phyloP scores from a whole-genome alignment of 768 basidiomycete genomes.

The Multifurca ochricompacta region DNA sequence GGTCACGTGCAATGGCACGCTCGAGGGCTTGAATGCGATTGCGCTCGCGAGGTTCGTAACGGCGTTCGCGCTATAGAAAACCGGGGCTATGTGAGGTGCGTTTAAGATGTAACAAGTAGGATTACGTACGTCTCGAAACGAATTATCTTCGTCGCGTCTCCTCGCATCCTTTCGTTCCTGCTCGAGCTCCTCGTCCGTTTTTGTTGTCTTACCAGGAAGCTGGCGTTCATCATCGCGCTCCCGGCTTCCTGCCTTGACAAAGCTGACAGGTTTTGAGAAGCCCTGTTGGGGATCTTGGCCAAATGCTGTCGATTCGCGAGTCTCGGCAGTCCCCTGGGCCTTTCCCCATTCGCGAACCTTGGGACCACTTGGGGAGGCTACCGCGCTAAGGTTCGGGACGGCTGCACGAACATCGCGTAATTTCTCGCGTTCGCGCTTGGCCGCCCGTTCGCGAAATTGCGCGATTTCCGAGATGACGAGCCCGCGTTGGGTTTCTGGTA shows the following conservation, averaged over 20 bases:
- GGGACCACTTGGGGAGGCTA: slow-evolving; percentile 47
- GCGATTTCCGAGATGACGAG: slow-evolving; percentile 96
- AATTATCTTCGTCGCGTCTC: slow-evolving; percentile 71
- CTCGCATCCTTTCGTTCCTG: slow-evolving; percentile 69
- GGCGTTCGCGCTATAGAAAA: slow-evolving; percentile 67
- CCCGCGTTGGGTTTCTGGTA: slow-evolving; percentile 89
- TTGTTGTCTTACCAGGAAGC: slow-evolving; percentile 33
- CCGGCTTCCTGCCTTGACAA: slow-evolving; percentile 63
- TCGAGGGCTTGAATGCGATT: slow-evolving; percentile 71
- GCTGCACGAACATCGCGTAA: slow-evolving; percentile 64
- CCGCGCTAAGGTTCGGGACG: slow-evolving; percentile 37
- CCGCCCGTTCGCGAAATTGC: slow-evolving; percentile 89
- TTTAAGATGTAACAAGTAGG: not conserved
- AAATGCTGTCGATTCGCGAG: slow-evolving; percentile 21
- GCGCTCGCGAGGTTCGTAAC: slow-evolving; percentile 88
- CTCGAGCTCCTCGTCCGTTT: slow-evolving; percentile 88
- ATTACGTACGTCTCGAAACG: slow-evolving; percentile 74
- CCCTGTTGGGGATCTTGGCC: slow-evolving; percentile 41
- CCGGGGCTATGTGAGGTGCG: not conserved
- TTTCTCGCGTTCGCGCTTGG: slow-evolving; percentile 87
- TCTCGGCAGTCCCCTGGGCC: slow-evolving; percentile 33
- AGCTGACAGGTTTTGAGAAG: slow-evolving; percentile 73
- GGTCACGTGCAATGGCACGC: slow-evolving; percentile 65
- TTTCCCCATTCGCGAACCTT: slow-evolving; percentile 78
- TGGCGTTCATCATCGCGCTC: slow-evolving; percentile 31